phyloP scores from a whole-genome alignment of 257 asterid species.

The Nicotiana tabacum region DNA sequence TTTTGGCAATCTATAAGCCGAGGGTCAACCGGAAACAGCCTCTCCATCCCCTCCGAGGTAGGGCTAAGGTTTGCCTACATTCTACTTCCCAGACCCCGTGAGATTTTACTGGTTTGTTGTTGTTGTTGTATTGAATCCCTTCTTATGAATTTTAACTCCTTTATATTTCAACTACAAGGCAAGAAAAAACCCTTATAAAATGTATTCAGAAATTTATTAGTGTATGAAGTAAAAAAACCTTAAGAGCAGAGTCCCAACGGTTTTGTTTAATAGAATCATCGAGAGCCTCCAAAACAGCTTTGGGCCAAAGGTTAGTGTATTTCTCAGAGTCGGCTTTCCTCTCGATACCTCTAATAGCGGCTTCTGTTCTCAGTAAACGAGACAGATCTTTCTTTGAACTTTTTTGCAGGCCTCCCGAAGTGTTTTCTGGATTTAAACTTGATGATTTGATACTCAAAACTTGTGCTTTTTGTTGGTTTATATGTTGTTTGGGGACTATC shows the following conservation, averaged over 20 bases:
- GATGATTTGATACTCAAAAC: slow-evolving; percentile 10
- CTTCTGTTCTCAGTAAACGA: slow-evolving; percentile 61
- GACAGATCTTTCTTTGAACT: slow-evolving; percentile 59
- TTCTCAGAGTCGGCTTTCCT: slow-evolving; percentile 68
- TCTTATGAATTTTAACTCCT: too few relatives aligned
- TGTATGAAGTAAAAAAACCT: slow-evolving; percentile 33
- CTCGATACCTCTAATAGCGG: slow-evolving; percentile 62
- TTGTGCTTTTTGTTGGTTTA: background rate
- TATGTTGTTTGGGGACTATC: slow-evolving; percentile 9
- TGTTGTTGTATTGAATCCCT: too few relatives aligned
- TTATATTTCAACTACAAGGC: background rate
- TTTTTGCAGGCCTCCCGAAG: slow-evolving; percentile 37
- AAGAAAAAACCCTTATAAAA: background rate
- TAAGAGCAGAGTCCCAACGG: slow-evolving; percentile 84
- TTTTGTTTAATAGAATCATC: slow-evolving; percentile 55
- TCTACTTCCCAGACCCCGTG: too few relatives aligned
- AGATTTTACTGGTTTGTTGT: too few relatives aligned
- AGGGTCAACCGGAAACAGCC: too few relatives aligned
- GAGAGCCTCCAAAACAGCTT: slow-evolving; percentile 77
- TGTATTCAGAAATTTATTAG: background rate
- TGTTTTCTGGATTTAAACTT: slow-evolving; percentile 26
- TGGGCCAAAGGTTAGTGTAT: slow-evolving; percentile 73
- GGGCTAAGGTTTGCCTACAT: too few relatives aligned
- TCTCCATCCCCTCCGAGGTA: too few relatives aligned
- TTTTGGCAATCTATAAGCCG: too few relatives aligned